Evolutionary conservation across 164 flowering plant species (phyloP).

Genomic region (Umbilicus rupestris): DNA sequence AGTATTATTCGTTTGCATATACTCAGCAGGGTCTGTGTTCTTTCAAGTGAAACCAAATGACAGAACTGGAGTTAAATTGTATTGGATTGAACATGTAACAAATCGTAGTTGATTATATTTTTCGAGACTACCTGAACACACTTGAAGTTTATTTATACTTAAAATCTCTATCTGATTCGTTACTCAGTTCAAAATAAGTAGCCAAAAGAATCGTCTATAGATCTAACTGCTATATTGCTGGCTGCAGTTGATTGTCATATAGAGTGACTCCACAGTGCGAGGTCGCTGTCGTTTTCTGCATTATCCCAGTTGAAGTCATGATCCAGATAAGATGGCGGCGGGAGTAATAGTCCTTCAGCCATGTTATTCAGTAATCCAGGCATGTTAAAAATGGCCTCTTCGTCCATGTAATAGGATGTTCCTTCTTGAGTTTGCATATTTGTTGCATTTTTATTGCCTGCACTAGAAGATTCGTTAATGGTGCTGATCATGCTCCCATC

Average conservation of each 20-base stretch:
- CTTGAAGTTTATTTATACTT: background rate
- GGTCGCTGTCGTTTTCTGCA: background rate
- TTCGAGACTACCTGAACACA: too few species aligned
- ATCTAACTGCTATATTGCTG: background rate
- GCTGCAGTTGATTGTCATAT: background rate
- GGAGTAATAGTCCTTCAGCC: constrained; percentile 5
- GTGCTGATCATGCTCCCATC: background rate
- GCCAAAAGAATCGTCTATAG: background rate
- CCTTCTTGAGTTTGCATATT: background rate
- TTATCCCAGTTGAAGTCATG: background rate
- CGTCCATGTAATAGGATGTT: constrained; percentile 1
- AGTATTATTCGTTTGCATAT: too few species aligned
- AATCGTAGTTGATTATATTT: too few species aligned
- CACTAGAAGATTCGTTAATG: background rate
- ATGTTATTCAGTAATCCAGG: constrained; percentile 10
- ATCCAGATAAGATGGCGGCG: background rate
- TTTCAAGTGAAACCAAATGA: too few species aligned
- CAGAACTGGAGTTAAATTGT: too few species aligned
- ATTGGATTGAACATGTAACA: too few species aligned
- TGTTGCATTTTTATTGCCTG: background rate
- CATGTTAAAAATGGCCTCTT: constrained; percentile 11
- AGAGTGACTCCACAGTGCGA: constrained; percentile 8
- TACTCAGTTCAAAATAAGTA: background rate
- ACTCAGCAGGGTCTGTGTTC: too few species aligned
- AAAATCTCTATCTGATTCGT: background rate